phyloP scores from a whole-genome alignment of 2,329 filamentous ascomycete genomes.

The Venturia asperata region DNA sequence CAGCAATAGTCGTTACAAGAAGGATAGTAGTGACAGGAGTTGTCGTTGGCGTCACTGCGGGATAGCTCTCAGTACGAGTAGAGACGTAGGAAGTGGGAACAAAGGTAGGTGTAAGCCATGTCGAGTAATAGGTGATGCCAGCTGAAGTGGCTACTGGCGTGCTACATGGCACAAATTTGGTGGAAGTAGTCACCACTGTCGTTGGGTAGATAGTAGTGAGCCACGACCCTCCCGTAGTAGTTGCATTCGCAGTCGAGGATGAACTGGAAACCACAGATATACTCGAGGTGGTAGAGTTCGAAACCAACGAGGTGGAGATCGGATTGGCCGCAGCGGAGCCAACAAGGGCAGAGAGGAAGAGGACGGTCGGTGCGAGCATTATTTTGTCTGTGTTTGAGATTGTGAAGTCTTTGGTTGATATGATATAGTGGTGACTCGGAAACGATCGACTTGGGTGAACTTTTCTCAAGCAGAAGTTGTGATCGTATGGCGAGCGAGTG shows the following conservation, averaged over 20 bases:
- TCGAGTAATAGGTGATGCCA: conserved; percentile 18
- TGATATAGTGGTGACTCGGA: background rate
- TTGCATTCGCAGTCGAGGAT: background rate
- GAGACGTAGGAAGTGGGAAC: conserved; percentile 16
- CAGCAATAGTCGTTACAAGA: background rate
- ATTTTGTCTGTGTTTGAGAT: background rate
- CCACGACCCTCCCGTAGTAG: background rate
- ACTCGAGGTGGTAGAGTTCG: conserved; percentile 6
- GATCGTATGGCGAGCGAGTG: background rate
- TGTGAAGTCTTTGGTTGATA: background rate
- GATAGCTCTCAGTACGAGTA: conserved; percentile 14
- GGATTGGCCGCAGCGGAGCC: conserved; percentile 14
- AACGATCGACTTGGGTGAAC: background rate
- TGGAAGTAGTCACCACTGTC: conserved; percentile 9
- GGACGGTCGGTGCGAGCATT: conserved; percentile 6
- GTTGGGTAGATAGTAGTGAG: conserved; percentile 20
- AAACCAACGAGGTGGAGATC: background rate
- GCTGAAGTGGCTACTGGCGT: conserved; percentile 15
- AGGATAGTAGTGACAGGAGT: background rate
- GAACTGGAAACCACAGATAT: background rate
- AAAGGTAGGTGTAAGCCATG: conserved; percentile 13
- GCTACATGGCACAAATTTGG: conserved; percentile 18
- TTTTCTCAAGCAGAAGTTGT: background rate
- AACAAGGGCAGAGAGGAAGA: conserved; percentile 6
- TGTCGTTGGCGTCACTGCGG: background rate